Conservation (phyloP, 1,139 yeast species). For the Saccharomyces hybrid region DNA sequence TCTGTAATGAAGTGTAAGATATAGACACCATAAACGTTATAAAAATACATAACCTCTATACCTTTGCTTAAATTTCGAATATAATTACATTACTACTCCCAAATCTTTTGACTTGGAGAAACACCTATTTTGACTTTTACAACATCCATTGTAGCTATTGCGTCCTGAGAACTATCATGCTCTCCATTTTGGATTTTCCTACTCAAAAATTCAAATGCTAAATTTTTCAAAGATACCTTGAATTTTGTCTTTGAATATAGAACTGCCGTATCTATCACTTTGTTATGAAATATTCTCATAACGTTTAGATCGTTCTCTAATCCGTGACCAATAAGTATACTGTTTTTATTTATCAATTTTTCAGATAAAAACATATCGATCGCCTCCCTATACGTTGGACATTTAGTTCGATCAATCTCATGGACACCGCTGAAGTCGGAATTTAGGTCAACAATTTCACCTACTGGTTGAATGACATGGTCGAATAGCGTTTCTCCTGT, state of each 20-base stretch:
- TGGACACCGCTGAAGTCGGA: conserved; percentile 82
- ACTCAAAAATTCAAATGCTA: conserved; percentile 64
- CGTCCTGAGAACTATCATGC: conserved; percentile 88
- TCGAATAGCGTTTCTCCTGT: conserved; percentile 60
- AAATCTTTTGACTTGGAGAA: conserved; percentile 14
- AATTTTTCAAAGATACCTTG: conserved; percentile 61
- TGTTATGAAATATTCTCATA: conserved; percentile 64
- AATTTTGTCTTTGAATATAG: conserved; percentile 62
- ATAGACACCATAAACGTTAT: neutral
- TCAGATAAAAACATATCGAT: conserved; percentile 39
- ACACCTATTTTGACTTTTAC: conserved; percentile 41
- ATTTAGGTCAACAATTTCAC: conserved; percentile 72
- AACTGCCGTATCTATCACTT: conserved; percentile 79
- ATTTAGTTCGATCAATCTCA: conserved; percentile 44
- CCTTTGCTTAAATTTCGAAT: no score
- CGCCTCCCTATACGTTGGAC: conserved; percentile 55
- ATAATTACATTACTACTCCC: no score
- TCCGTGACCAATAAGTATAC: conserved; percentile 87
- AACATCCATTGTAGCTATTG: conserved; percentile 77
- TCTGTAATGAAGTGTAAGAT: neutral
- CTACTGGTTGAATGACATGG: conserved; percentile 65
- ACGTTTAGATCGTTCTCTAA: conserved; percentile 85
- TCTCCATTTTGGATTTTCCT: conserved; percentile 75
- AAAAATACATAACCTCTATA: no score
- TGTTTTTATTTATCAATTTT: conserved; percentile 50